Evolutionary conservation across 768 basidiomycete genomes (phyloP).

Genomic region (Phlegmacium glaucopus): DNA sequence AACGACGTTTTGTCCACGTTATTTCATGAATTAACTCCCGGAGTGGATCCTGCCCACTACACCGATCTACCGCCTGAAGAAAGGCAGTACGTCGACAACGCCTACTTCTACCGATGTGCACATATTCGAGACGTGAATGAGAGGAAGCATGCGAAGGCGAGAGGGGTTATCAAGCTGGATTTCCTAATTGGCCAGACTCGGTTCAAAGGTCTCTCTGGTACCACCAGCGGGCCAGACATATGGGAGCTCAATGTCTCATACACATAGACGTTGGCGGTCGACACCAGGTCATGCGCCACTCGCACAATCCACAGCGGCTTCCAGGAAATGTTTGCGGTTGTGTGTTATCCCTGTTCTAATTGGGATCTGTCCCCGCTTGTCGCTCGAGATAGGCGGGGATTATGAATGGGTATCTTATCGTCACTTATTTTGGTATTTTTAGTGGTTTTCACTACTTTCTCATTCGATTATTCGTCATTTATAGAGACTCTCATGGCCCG

Average conservation of each 20-base stretch:
- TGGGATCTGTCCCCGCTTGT: background rate
- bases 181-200: conserved; percentile 42
- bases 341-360: background rate
- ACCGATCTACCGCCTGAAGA: conserved; percentile 29
- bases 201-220: conserved; percentile 50
- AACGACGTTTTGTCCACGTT: conserved; percentile 47
- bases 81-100: conserved; percentile 35
- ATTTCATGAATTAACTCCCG: conserved; percentile 43
- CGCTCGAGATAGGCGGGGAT: background rate
- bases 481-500: background rate
- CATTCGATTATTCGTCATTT: background rate
- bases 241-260: conserved; percentile 42
- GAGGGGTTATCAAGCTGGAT: conserved; percentile 56
- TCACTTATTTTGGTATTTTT: conserved; percentile 1
- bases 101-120: conserved; percentile 42
- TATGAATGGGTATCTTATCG: background rate
- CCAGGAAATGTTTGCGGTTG: background rate
- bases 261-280: conserved; percentile 3
- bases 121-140: conserved; percentile 28
- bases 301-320: background rate
- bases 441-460: background rate
- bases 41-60: conserved; percentile 45
- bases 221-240: conserved; percentile 34
- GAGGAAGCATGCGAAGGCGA: conserved; percentile 35
- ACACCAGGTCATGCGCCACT: background rate